These are phyloP conservation scores for Mycosarcoma maydis DNA, from an alignment of 1,284 basidiomycete genomes.

Conservation along the genomic window DNA sequence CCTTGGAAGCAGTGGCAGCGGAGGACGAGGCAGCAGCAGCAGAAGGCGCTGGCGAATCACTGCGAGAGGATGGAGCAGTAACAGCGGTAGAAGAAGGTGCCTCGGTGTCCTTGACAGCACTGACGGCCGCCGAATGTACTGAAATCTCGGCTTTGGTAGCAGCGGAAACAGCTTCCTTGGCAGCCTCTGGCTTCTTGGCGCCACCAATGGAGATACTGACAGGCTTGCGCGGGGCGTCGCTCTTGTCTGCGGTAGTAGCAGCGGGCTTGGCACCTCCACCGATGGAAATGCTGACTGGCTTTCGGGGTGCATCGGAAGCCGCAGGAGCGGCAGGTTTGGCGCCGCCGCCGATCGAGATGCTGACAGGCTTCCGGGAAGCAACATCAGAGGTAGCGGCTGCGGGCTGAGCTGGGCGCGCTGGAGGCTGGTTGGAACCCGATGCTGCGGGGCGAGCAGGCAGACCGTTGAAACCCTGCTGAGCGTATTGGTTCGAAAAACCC, in stretches of 20 bases:
- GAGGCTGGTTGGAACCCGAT: conserved; percentile 33
- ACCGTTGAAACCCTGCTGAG: conserved; percentile 38
- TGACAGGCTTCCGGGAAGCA: conserved; percentile 59
- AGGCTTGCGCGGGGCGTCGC: conserved; percentile 29
- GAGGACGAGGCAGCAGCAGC: conserved; percentile 8
- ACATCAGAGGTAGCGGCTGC: conserved; percentile 22
- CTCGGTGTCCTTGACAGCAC: conserved; percentile 47
- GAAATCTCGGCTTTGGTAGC: conserved; percentile 27
- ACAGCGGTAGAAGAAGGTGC: conserved; percentile 26
- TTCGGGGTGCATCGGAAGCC: conserved; percentile 32
- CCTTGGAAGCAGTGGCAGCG: conserved; percentile 13
- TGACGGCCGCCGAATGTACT: conserved; percentile 40
- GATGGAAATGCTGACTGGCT: conserved; percentile 60
- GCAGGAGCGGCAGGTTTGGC: conserved; percentile 29
- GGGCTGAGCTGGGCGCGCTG: conserved; percentile 19
- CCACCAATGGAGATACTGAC: conserved; percentile 63
- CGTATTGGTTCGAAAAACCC: conserved; percentile 38
- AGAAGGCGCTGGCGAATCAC: conserved; percentile 46
- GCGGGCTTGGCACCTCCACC: conserved; percentile 53
- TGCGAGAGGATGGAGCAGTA: conserved; percentile 43
- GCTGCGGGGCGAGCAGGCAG: conserved; percentile 48
- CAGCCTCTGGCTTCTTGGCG: conserved; percentile 40
- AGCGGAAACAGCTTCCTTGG: conserved; percentile 18
- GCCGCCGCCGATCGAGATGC: conserved; percentile 64
- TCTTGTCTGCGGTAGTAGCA: conserved; percentile 31